These are phyloP conservation scores for Eimeria maxima DNA, from an alignment of 169 alveolate genomes.

Conservation along the genomic window DNA sequence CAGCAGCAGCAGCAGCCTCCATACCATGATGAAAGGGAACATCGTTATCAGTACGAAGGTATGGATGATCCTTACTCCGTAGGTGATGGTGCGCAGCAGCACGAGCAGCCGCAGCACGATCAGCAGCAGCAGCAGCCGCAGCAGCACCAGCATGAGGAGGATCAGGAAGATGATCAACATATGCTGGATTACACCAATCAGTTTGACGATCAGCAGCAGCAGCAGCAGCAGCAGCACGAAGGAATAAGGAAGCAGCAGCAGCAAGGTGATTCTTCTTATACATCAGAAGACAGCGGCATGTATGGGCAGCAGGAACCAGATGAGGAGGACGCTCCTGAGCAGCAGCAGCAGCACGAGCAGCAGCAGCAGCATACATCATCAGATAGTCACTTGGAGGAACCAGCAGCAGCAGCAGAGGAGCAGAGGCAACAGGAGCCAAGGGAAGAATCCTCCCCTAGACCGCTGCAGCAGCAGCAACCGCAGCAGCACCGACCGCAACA, in stretches of 20 bases:
- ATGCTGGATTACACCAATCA: neutral
- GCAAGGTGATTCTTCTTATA: neutral
- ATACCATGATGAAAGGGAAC: neutral
- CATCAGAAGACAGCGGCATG: neutral
- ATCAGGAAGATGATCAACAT: neutral
- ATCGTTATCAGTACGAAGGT: neutral
- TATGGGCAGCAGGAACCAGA: slow-evolving; percentile 13
- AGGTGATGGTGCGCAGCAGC: neutral
- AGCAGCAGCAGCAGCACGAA: slow-evolving; percentile 16
- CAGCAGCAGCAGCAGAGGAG: slow-evolving; percentile 13
- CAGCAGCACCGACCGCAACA: no score
- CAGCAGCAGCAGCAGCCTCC: slow-evolving; percentile 21
- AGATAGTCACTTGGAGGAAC: neutral
- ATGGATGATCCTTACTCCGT: neutral
- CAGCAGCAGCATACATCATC: slow-evolving; percentile 5
- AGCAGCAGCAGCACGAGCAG: slow-evolving; percentile 17
- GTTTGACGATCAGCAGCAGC: neutral
- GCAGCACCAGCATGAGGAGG: neutral
- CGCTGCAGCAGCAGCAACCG: no score
- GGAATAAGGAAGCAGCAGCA: slow-evolving; percentile 3
- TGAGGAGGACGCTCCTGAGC: no score
- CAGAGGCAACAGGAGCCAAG: neutral
- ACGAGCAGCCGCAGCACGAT: neutral
- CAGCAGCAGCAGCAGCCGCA: slow-evolving; percentile 10
- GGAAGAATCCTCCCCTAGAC: neutral